Evolutionary conservation across 2,329 filamentous ascomycete species (phyloP).

Genomic region (Pseudogymnoascus sp.): DNA sequence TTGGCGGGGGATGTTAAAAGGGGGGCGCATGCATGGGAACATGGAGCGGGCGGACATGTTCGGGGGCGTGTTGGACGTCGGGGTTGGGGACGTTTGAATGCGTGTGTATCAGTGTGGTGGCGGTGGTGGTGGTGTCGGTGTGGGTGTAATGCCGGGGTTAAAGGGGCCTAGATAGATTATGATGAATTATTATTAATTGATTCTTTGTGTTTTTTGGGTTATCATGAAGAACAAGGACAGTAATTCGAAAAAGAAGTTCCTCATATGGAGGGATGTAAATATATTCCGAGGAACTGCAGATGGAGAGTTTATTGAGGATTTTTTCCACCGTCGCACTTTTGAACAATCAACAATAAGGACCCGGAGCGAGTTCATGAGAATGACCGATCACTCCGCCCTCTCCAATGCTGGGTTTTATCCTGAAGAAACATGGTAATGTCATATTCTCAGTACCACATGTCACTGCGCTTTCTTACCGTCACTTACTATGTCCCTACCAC

Average conservation of each 20-base stretch:
- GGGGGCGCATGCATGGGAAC: neutral
- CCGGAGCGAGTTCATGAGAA: neutral
- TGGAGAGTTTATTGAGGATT: neutral
- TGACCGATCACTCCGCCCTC: neutral
- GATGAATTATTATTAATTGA: constrained; percentile 7
- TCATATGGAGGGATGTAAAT: too few relatives aligned
- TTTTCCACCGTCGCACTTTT: too few relatives aligned
- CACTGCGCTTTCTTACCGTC: neutral
- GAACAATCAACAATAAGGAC: neutral
- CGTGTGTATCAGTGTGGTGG: neutral
- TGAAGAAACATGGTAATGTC: too few relatives aligned
- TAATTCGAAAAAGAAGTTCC: too few relatives aligned
- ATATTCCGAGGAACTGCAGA: neutral
- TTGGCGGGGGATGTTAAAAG: neutral
- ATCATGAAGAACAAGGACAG: too few relatives aligned
- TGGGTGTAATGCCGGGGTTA: neutral
- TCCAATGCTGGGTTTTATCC: neutral
- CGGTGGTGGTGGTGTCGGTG: neutral
- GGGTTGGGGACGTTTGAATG: neutral
- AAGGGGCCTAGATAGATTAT: constrained; percentile 3
- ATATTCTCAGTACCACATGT: neutral
- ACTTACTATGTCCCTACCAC: neutral
- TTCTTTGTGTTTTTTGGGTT: neutral
- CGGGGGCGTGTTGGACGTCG: neutral
- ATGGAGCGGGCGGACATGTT: neutral